phyloP scores from a whole-genome alignment of 2,329 filamentous ascomycete species.

The Alternaria arbusti region DNA sequence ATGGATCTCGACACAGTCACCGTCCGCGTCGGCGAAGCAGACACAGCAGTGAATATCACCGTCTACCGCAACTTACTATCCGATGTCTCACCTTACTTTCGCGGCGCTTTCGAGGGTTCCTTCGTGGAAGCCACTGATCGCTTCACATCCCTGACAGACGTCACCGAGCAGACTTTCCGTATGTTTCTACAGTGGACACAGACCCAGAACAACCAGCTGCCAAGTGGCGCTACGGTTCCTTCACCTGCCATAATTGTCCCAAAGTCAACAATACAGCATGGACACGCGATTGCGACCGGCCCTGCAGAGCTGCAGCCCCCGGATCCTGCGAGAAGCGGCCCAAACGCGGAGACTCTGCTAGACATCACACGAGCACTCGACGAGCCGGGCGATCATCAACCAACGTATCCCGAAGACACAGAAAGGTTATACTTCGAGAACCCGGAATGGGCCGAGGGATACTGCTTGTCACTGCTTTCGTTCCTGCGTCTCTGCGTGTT shows the following conservation, averaged over 20 bases:
- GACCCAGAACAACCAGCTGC: rapidly evolving
- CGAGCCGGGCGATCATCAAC: neutral
- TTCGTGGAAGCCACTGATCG: neutral
- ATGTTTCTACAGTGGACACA: neutral
- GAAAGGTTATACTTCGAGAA: too few relatives aligned
- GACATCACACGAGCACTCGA: neutral
- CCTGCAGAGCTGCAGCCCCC: neutral
- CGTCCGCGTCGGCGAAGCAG: neutral
- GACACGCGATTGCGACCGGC: too few relatives aligned
- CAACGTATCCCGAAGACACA: too few relatives aligned
- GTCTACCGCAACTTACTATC: neutral
- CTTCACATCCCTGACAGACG: neutral
- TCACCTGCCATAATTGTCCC: too few relatives aligned
- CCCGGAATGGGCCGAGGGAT: neutral
- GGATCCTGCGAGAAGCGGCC: neutral
- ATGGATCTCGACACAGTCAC: neutral
- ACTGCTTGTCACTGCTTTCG: neutral
- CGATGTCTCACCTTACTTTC: neutral
- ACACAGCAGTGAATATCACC: neutral
- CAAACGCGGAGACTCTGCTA: neutral
- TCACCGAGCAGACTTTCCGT: neutral
- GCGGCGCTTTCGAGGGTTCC: neutral
- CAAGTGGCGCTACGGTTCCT: neutral
- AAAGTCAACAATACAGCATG: too few relatives aligned
- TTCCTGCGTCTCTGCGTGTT: neutral